Base-by-base conservation (phyloP, 192 early-diverging fungal species). In the Gonapodya prolifera region DNA sequence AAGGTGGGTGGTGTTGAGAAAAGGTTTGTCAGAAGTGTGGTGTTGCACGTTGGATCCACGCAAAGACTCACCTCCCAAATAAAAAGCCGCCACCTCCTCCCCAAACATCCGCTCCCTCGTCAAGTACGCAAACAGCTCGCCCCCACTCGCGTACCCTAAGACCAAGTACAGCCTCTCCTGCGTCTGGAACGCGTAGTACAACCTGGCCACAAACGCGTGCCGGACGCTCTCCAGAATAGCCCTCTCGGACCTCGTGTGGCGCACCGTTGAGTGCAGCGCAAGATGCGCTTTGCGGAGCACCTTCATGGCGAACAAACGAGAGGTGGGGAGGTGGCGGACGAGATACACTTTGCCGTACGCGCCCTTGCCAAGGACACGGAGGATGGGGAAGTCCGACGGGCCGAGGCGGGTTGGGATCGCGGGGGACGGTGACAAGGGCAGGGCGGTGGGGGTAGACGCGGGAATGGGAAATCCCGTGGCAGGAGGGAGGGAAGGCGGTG, bases 111-210 rank as follows among this genome's bases (percentile, higher is more conserved):
- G 34, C 76, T 87, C 82, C 30, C 78, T 80, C 28, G 71, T 73
- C 84, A 98, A 85, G 78, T 95, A 94, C n/a, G 91, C 93, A 79
- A 96, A 96, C 75, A 98, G 87, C 81, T 96, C 95, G 45, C 96
- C 96, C 36, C 96, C 96, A 0, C 89, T 75, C 0, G 85, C 85
- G 84, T 95, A 98, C 75, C 91, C 91, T 78, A 98, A 85, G 78
- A 98, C 92, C 81, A 98, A 82, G 83, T 92, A 96, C 30, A 98
- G 86, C 77, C 90, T 89, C 36, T 90, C 88, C 69, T 91, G 86
- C 28, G 94, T 94, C 82, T 98, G 95, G 83, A 97, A 98, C n/a
- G 95, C 96, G 77, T 92, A 96, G 81, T 89, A 88, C 69, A 98
- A 86, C 79, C 92, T 93, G 78, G 97, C 94, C 78, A 97, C 94